phyloP scores from a whole-genome alignment of 129 eudicot species.

The Helianthus tuberosus region DNA sequence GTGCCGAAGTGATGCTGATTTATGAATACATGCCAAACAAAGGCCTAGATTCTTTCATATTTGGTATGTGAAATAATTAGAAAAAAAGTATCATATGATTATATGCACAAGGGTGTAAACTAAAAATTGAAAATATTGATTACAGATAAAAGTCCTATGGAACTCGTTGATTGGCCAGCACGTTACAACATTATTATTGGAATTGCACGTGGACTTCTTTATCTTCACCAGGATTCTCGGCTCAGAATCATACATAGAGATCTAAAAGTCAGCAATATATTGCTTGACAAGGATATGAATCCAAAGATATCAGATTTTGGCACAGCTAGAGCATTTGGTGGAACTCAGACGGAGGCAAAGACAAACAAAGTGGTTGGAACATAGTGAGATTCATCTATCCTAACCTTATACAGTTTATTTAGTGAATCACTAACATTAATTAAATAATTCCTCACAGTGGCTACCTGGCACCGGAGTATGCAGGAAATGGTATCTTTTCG shows the following conservation, averaged over 20 bases:
- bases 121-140: neutral
- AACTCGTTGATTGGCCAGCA: neutral
- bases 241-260: slow-evolving; percentile 5
- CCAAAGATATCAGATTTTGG: slow-evolving; percentile 13
- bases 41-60: slow-evolving; percentile 4
- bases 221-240: slow-evolving; percentile 15
- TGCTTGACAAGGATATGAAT: neutral
- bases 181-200: neutral
- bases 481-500: neutral
- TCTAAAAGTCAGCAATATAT: slow-evolving; percentile 5
- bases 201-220: slow-evolving; percentile 11
- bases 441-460: neutral
- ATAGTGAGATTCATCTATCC: slow-evolving; percentile 4
- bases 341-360: neutral
- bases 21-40: neutral
- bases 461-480: slow-evolving; percentile 11
- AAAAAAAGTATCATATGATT: neutral
- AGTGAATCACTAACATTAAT: neutral
- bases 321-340: neutral
- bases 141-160: neutral
- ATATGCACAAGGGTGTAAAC: neutral
- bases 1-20: neutral
- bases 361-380: slow-evolving; percentile 4
- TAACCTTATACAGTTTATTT: neutral
- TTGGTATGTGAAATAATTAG: neutral